Base-by-base conservation (phyloP, 2,329 filamentous ascomycete genomes). In the Talaromyces sp. region DNA sequence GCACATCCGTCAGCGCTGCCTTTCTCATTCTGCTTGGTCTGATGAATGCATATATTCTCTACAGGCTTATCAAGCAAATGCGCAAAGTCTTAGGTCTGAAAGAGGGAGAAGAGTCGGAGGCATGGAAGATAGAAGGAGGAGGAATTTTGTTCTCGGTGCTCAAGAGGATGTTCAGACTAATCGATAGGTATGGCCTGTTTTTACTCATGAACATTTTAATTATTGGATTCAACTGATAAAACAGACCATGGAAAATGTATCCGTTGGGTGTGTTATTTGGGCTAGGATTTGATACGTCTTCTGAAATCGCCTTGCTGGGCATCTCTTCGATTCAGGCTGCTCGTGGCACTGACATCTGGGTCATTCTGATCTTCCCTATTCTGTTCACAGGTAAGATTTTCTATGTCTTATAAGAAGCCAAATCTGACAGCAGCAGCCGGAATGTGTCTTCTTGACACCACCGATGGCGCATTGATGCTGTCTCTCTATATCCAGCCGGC, bases 381-480 rank as follows among this genome's bases (percentile, higher is more conserved):
- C 78, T 97, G 0, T 97, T 97, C 69, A 97, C 93, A 0, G 84
- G 88, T 89, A 74, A 70, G 80, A 9, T 17, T 24, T 46, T 17
- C n/a, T 55, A 11, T 14, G 4, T 26, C 21, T 32, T 17, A 60
- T 21, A 26, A 29, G 17, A 8, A 19, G 10, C 7, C 19, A 17
- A 59, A 53, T 24, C 43, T 60, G 21, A 51, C 31, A 10, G 14
- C 29, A 32, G 2, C 54, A 88, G 91, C 89, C 0, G 94, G 91
- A 61, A 97, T 99, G 94, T 97, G 92, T 73, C 82, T 97, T 24
- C 80, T 97, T 6, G 94, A 97, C 74, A 97, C 92, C 0, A 89
- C 88, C 0, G 94, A 97, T 68, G 93, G 93, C 26, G 93, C 93
- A 1, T 81, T 97, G 21, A 97, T 97, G 92, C 92, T 96, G 85